Conservation (phyloP, 306 rosid species). For the Begonia fuchsioides region DNA sequence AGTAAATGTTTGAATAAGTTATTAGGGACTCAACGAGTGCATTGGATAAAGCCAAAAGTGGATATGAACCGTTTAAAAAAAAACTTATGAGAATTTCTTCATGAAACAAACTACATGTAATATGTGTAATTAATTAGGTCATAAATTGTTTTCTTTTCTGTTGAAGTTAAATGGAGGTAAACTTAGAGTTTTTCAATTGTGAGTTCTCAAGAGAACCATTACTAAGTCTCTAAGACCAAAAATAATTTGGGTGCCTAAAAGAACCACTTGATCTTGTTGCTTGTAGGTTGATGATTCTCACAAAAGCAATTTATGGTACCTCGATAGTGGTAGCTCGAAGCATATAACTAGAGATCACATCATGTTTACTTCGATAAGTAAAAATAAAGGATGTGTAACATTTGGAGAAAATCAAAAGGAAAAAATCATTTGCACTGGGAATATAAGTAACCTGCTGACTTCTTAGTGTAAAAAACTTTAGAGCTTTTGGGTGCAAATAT, state of each 20-base stretch:
- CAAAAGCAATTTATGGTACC: too few relatives aligned
- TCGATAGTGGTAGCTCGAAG: too few relatives aligned
- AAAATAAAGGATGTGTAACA: not conserved
- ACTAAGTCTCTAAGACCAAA: not conserved
- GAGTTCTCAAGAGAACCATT: not conserved
- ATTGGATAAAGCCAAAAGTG: not conserved
- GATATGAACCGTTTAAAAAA: not conserved
- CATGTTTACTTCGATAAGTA: not conserved
- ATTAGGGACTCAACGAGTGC: not conserved
- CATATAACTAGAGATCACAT: not conserved
- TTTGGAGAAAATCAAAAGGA: not conserved
- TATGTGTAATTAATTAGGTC: not conserved
- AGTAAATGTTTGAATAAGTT: not conserved
- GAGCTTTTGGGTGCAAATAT: too few relatives aligned
- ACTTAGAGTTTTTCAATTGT: not conserved
- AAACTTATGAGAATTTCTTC: not conserved
- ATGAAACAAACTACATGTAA: not conserved
- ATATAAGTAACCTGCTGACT: not conserved
- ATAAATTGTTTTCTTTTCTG: not conserved
- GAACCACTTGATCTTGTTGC: not conserved
- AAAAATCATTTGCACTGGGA: not conserved
- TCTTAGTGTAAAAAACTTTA: too few relatives aligned
- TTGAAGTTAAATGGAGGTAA: too few relatives aligned
- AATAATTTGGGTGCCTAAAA: not conserved
- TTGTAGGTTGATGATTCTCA: not conserved